Base-by-base conservation (phyloP, 441 rosid genomes). In the Rhodomyrtus psidioides region DNA sequence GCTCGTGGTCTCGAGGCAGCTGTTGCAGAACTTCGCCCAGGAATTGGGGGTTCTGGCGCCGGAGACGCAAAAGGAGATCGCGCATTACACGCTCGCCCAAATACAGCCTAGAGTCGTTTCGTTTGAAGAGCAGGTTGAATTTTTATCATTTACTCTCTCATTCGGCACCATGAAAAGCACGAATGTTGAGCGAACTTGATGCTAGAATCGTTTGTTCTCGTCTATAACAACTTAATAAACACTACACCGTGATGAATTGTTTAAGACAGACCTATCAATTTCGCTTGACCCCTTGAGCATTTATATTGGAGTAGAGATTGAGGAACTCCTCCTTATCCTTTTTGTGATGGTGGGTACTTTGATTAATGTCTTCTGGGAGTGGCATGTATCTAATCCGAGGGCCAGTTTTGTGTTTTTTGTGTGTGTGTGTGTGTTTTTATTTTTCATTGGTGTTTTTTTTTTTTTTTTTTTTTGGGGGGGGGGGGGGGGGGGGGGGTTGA, bases 51-150 rank as follows among this genome's bases (percentile, higher is more conserved):
- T 92, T 86, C 91, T 98, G 89, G 94, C 92, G 88, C 90, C 98
- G 26, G 98, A 94, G 74, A 90, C 92, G n/a, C 98, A 96, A 83
- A 98, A 96, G 93, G 99, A 98, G 87, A 95, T 95, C 90, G 96
- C 98, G 12, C 94, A 93, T 85, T 94, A 94, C 88, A 94, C 96
- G 54, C 98, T 98, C 53, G 89, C 95, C 28, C 98, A 95, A 94
- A 95, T 98, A 93, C 99, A 98, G 89, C 99, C 98, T 49, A 94
- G 99, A 83, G 99, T 96, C 84, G 98, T 98, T 89, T 98, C 99
- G 74, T 96, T 98, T 83, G 99, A 96, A 89, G 99, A 98, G 90
- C 99, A 95, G 98, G 99, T 97, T 88, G 53, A 83, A 86, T 83
- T 55, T 84, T 19, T 34, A 70, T 70, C 7, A 21, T 34, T 10